Percentiles rank a stretch among this genome's conserved stretches.
Evolutionary conservation across 2,329 filamentous ascomycete genomes (phyloP).

Genomic region (Alternaria sp.): DNA sequence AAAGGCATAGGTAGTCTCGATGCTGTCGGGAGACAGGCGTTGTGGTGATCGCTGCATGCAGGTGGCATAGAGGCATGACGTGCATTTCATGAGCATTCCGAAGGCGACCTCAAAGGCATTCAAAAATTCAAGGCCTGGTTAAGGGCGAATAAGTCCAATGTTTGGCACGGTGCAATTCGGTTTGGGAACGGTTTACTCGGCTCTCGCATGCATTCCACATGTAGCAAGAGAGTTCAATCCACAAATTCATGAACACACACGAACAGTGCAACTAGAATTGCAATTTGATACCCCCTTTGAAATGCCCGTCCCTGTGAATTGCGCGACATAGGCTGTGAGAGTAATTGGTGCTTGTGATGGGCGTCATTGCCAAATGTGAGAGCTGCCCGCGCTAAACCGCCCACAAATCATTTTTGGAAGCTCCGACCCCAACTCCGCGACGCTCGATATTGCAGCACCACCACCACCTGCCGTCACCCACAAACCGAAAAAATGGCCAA

Average conservation of each 20-base stretch:
- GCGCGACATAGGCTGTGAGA: background rate
- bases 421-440: slow-evolving; percentile 21
- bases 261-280: slow-evolving; percentile 42
- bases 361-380: slow-evolving; percentile 12
- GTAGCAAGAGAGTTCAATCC: slow-evolving; percentile 49
- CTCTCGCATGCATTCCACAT: slow-evolving; percentile 48
- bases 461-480: slow-evolving; percentile 28
- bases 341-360: slow-evolving; percentile 1
- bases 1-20: slow-evolving; percentile 46
- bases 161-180: slow-evolving; percentile 51
- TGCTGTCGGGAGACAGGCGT: slow-evolving; percentile 38
- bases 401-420: slow-evolving; percentile 32
- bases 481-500: slow-evolving; percentile 80
- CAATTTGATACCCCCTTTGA: slow-evolving; percentile 43
- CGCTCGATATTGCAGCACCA: slow-evolving; percentile 19
- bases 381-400: slow-evolving; percentile 37
- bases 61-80: slow-evolving; percentile 44
- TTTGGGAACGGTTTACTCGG: slow-evolving; percentile 47
- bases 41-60: slow-evolving; percentile 40
- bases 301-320: slow-evolving; percentile 5
- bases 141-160: slow-evolving; percentile 46
- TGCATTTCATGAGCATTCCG: slow-evolving; percentile 49
- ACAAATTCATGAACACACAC: slow-evolving; percentile 47
- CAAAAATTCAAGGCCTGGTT: slow-evolving; percentile 48
- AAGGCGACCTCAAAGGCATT: slow-evolving; percentile 46